A percentile compares a stretch with the other conserved stretches of the same genome.
Evolutionary conservation across 1,284 basidiomycete genomes (phyloP).

Genomic region (Bjerkandera adusta): DNA sequence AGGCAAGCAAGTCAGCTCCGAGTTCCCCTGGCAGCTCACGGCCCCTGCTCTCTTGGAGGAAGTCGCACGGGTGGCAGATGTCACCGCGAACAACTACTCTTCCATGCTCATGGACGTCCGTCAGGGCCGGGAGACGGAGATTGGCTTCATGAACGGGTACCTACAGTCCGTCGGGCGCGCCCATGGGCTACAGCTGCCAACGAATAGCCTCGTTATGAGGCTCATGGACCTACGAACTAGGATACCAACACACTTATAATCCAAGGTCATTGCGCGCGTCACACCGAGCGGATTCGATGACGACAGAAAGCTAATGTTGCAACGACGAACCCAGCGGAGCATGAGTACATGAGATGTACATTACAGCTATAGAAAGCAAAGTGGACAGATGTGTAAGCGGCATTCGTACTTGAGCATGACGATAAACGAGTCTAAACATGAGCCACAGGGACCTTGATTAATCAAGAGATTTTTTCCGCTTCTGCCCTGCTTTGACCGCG

Average conservation of each 20-base stretch:
- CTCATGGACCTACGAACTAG: conserved; percentile 11
- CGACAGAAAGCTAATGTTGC: background rate
- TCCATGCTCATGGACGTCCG: conserved; percentile 78
- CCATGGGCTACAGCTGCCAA: conserved; percentile 61
- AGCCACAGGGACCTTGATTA: conserved; percentile 2
- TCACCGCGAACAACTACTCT: conserved; percentile 66
- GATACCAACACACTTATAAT: conserved; percentile 12
- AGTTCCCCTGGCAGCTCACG: conserved; percentile 40
- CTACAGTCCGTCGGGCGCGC: conserved; percentile 63
- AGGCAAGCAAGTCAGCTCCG: conserved; percentile 16
- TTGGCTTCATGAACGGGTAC: conserved; percentile 88
- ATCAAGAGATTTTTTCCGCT: conserved; percentile 16
- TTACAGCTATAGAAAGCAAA: background rate
- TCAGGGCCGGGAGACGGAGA: conserved; percentile 63
- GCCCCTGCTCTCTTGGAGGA: conserved; percentile 44
- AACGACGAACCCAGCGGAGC: background rate
- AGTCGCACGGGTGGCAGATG: conserved; percentile 50
- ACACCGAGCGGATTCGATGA: too few relatives aligned
- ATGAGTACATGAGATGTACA: conserved; percentile 1
- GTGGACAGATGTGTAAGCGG: background rate
- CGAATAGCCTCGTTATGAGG: conserved; percentile 30
- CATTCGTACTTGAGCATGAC: too few relatives aligned
- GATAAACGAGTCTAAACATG: too few relatives aligned
- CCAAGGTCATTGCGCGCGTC: too few relatives aligned
- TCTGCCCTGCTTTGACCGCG: conserved; percentile 14